phyloP scores from a whole-genome alignment of 495 filamentous ascomycete species.

The Xylaria bambusicola region DNA sequence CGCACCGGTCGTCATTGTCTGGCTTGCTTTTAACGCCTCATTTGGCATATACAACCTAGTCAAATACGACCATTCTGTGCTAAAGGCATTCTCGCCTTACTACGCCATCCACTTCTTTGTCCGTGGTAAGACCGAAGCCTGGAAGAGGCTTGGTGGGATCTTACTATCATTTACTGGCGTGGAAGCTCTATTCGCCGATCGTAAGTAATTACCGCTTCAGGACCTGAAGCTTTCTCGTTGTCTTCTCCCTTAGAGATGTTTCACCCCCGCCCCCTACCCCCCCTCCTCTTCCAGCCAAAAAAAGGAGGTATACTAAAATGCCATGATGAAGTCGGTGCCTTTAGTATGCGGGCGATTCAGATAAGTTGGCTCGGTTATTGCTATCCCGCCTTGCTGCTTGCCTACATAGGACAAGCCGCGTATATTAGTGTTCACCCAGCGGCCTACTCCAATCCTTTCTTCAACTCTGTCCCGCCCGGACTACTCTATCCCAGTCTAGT shows the following conservation, averaged over 20 bases:
- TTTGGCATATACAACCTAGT: slow-evolving; percentile 74
- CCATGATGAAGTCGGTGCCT: slow-evolving; percentile 56
- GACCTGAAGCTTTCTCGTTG: too few species aligned
- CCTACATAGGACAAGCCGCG: slow-evolving; percentile 74
- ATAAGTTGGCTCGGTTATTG: slow-evolving; percentile 64
- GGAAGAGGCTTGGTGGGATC: slow-evolving; percentile 68
- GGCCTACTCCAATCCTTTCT: slow-evolving; percentile 73
- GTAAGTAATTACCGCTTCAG: slow-evolving; percentile 2
- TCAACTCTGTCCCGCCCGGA: slow-evolving; percentile 64
- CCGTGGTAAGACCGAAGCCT: slow-evolving; percentile 62
- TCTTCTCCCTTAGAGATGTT: too few species aligned
- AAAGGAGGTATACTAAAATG: neutral
- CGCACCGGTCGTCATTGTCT: slow-evolving; percentile 72
- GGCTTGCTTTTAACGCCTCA: slow-evolving; percentile 66
- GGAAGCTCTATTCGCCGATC: slow-evolving; percentile 73
- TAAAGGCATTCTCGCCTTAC: slow-evolving; percentile 70
- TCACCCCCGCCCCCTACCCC: too few species aligned
- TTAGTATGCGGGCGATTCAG: slow-evolving; percentile 62
- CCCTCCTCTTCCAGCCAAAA: too few species aligned
- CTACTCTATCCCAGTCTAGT: slow-evolving; percentile 67
- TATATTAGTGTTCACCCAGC: slow-evolving; percentile 63
- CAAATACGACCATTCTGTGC: slow-evolving; percentile 62
- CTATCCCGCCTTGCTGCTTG: slow-evolving; percentile 69
- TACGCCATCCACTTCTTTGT: slow-evolving; percentile 64
- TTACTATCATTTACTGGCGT: slow-evolving; percentile 73